Evolutionary conservation across 169 alveolate genomes (phyloP), one percentile per base, ranked within the genome.

Genomic region (Plasmodium blacklocki): DNA sequence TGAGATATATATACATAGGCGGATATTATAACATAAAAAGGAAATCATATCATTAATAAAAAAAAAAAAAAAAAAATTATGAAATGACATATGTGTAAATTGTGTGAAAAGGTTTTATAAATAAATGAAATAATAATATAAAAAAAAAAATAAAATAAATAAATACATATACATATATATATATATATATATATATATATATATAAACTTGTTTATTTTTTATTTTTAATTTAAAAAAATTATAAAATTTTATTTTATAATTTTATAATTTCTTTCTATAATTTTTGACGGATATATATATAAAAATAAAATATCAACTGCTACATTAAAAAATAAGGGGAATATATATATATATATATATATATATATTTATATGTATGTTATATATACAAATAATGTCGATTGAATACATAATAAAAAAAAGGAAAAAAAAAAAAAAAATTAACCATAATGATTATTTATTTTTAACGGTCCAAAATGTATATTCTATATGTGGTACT

Each of bases 221-320:
- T 62, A 8, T 62, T 59, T 59, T 59, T 59, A 18, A 59, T 18
- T 62, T 21, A 21, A 62, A 21, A 62, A 62, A 62, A 62, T 62
- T 11, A 62, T 62, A 62, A 62, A 62, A 62, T 21, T 60, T 60
- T 60, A 60, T 60, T 60, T 29, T 19, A 62, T 11, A 18, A 62
- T 62, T 8, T 56, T 6, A 15, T 56, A 62, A 18, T 62, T 62
- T 19, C n/a, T 14, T 62, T 62, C 26, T 21, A 18, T 62, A 3
- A 7, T 23, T 15, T 59, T 19, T 15, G 71, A 19, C 32, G 71
- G 71, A 62, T 21, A 21, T 62, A 62, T 7, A 62, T 62, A 15
- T 14, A 62, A 23, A 23, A 12, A 62, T 62, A 39, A 39, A 7
- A 12, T 62, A 12, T 23, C 45, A 62, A 62, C 21, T 62, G 3